These are phyloP conservation scores for Globisporangium abappressorium DNA, from an alignment of 352 stramenopile species.

Conservation along the genomic window DNA sequence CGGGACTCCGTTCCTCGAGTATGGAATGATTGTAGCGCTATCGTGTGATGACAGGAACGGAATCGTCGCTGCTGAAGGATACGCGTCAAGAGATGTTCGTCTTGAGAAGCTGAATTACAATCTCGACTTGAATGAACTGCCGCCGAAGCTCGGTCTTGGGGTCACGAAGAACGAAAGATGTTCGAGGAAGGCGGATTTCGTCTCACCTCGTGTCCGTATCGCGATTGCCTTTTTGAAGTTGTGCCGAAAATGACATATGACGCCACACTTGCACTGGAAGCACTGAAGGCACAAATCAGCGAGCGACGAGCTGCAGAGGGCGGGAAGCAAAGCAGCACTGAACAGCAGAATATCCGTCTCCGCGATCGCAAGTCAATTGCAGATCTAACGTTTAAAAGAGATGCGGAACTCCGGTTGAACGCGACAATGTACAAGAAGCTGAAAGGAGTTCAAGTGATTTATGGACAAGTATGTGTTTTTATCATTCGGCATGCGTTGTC, in stretches of 20 bases:
- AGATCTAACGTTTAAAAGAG: slow-evolving; percentile 68
- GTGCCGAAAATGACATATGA: slow-evolving; percentile 78
- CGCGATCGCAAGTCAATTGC: slow-evolving; percentile 28
- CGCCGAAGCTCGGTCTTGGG: slow-evolving; percentile 45
- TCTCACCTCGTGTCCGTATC: slow-evolving; percentile 49
- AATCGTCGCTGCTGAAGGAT: slow-evolving; percentile 54
- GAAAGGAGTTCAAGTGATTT: slow-evolving; percentile 53
- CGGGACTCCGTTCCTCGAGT: slow-evolving; percentile 60
- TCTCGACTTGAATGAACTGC: slow-evolving; percentile 12
- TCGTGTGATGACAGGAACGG: slow-evolving; percentile 57
- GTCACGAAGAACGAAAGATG: slow-evolving; percentile 36
- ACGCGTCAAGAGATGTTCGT: slow-evolving; percentile 50
- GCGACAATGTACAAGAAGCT: slow-evolving; percentile 71
- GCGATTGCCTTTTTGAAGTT: slow-evolving; percentile 70
- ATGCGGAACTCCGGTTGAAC: slow-evolving; percentile 64
- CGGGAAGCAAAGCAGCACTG: neutral
- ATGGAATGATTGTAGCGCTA: slow-evolving; percentile 65
- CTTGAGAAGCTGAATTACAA: slow-evolving; percentile 49
- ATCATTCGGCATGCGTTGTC: neutral
- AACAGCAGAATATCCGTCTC: slow-evolving; percentile 10
- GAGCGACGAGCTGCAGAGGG: neutral
- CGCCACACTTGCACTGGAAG: slow-evolving; percentile 42
- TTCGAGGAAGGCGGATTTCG: slow-evolving; percentile 36
- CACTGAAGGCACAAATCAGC: slow-evolving; percentile 13
- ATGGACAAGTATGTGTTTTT: slow-evolving; percentile 44